Evolutionary conservation across 176 grass and related monocot species (phyloP), one percentile per base, ranked within the genome.

Genomic region (Elymus sibiricus): DNA sequence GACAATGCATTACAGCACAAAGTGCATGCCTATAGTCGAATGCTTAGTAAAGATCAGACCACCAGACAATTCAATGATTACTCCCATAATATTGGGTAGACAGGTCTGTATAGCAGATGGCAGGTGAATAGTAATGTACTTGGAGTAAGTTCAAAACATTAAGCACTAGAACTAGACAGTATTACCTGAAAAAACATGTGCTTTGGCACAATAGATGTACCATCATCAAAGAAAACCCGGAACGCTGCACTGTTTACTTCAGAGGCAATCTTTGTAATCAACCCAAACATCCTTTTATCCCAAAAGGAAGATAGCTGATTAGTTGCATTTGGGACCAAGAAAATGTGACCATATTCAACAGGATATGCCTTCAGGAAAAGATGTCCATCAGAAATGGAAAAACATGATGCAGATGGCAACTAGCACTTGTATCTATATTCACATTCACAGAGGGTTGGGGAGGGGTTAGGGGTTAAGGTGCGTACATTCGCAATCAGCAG

Each of bases 331-430:
- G 88, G 86, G 43, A 95, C 65, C 72, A 95, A 81, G 76, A 92
- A 89, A 34, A 89, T 80, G 64, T 95, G 90, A 37, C 93, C 93
- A 85, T 92, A 92, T 79, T 95, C 93, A 39, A 95, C 86, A 82
- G 93, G 93, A 88, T 92, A 75, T 64, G 27, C 79, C 88, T 95
- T 77, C 61, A 70, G 66, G 40, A 29, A 25, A 76, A 88, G 82
- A 71, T 85, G 31, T 21, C 79, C 70, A 87, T 74, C 51, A 87
- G 76, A 79, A 61, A 76, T 22, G 5, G 78, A 49, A 34, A 90
- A 27, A 3, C 35, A 86, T 27, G 40, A 86, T 64, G 39, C 53
- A 53, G 47, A 69, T 82, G 39, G 6, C 42, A 86, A 56, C 79
- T 56, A 89, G 32, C 19, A 78, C 19, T 37, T 82, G 22, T 76